Evolutionary conservation across 176 grass and related monocot species (phyloP).

Genomic region (Aegilops umbellulata): DNA sequence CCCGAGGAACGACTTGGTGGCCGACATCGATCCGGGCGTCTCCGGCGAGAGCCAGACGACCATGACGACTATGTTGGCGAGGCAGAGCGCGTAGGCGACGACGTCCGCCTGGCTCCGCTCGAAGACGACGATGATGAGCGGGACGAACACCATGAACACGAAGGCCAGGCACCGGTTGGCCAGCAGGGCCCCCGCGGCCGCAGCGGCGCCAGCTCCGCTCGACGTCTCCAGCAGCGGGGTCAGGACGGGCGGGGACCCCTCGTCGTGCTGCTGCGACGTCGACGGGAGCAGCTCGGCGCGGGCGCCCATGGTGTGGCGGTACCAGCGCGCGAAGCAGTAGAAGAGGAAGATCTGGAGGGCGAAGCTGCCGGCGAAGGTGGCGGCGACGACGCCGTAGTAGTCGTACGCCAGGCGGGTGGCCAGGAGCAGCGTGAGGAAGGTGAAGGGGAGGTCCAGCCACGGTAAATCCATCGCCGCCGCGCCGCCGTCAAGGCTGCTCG

Average conservation of each 20-base stretch:
- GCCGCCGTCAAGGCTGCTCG: not conserved
- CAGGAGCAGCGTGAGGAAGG: slow-evolving; percentile 48
- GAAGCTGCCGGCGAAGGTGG: slow-evolving; percentile 51
- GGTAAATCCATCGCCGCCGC: slow-evolving; percentile 39
- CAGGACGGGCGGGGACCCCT: slow-evolving; percentile 29
- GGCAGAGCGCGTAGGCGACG: slow-evolving; percentile 51
- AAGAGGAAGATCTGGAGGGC: slow-evolving; percentile 61
- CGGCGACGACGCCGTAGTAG: slow-evolving; percentile 43
- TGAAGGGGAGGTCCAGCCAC: slow-evolving; percentile 57
- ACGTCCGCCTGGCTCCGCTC: slow-evolving; percentile 62
- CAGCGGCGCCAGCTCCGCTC: not conserved
- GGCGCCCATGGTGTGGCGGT: slow-evolving; percentile 13
- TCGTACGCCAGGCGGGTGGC: slow-evolving; percentile 49
- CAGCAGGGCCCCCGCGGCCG: not conserved
- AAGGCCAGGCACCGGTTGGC: slow-evolving; percentile 44
- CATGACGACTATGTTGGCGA: slow-evolving; percentile 57
- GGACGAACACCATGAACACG: slow-evolving; percentile 55
- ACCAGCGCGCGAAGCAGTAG: slow-evolving; percentile 62
- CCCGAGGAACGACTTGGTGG: slow-evolving; percentile 44
- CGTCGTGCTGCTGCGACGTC: not conserved
- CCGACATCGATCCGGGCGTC: slow-evolving; percentile 3
- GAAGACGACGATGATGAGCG: slow-evolving; percentile 58
- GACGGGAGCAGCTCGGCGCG: slow-evolving; percentile 8
- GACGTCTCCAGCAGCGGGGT: slow-evolving; percentile 24
- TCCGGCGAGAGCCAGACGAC: slow-evolving; percentile 58